Percentiles rank a stretch among this genome's conserved stretches.
Conservation (phyloP, 2,329 filamentous ascomycete species). For the Colletotrichum orchidophilum region DNA sequence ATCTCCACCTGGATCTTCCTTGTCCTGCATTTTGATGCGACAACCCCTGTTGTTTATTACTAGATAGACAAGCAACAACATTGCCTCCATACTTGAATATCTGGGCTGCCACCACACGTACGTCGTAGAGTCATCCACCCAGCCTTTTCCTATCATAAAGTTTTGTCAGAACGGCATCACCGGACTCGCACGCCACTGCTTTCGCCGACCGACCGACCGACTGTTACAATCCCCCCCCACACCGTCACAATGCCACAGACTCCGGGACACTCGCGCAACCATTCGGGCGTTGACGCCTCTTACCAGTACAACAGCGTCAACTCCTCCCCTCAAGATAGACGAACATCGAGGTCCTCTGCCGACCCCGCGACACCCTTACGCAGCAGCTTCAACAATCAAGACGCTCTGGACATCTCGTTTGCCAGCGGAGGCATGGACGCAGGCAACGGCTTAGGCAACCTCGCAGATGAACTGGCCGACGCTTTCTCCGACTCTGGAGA, state of each 20-base stretch:
- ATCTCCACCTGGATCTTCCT: constrained; percentile 26
- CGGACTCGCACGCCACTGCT: not conserved
- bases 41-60: constrained; percentile 34
- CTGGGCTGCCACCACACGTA: constrained; percentile 14
- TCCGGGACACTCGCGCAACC: constrained; percentile 67
- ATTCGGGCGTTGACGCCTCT: constrained; percentile 59
- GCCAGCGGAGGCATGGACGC: constrained; percentile 53
- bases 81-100: not conserved
- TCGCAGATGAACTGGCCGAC: constrained; percentile 84
- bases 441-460: constrained; percentile 74
- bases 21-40: constrained; percentile 36
- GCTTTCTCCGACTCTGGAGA: constrained; percentile 74
- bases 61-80: constrained; percentile 30
- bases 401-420: constrained; percentile 57
- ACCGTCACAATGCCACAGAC: constrained; percentile 57
- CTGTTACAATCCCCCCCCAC: not conserved
- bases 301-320: constrained; percentile 49
- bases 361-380: constrained; percentile 60
- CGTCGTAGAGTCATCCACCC: constrained; percentile 8
- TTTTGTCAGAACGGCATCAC: not conserved
- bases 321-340: constrained; percentile 56
- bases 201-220: not conserved
- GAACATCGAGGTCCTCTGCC: constrained; percentile 60
- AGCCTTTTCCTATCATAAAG: constrained; percentile 4
- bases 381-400: constrained; percentile 59